Percentiles rank a stretch among this genome's conserved stretches.
Conservation (phyloP, 2,329 filamentous ascomycete species). For the Acrocalymma vagum region DNA sequence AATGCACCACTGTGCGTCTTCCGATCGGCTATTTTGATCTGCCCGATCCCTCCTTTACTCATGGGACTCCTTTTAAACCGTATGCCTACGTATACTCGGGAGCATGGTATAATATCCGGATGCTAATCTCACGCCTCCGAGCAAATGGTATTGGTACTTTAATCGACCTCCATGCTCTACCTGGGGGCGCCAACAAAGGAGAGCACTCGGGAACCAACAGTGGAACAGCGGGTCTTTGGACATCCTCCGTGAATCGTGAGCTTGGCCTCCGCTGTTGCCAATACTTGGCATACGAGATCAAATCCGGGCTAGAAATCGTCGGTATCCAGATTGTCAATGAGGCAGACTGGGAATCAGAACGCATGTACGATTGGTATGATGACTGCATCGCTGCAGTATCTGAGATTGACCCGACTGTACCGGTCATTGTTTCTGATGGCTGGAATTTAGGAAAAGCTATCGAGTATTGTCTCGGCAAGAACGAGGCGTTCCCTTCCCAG, state of each 20-base stretch:
- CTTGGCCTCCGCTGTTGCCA: conserved; percentile 58
- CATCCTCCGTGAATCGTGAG: conserved; percentile 51
- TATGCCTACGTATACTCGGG: conserved; percentile 59
- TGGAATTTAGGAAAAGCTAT: conserved; percentile 61
- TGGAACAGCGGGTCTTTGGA: conserved; percentile 63
- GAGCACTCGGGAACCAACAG: conserved; percentile 65
- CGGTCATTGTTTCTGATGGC: conserved; percentile 66
- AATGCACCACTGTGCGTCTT: conserved; percentile 66
- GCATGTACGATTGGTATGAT: conserved; percentile 67
- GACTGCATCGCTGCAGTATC: conserved; percentile 57
- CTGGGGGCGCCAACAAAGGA: conserved; percentile 65
- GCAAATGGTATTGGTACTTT: conserved; percentile 62
- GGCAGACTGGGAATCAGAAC: conserved; percentile 57
- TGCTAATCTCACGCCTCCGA: conserved; percentile 56
- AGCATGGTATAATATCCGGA: conserved; percentile 62
- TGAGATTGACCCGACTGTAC: conserved; percentile 59
- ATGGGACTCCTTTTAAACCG: conserved; percentile 61
- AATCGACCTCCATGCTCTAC: conserved; percentile 67
- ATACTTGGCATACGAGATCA: conserved; percentile 60
- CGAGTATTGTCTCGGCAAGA: conserved; percentile 55
- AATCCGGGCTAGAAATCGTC: conserved; percentile 53
- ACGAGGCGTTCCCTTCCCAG: conserved; percentile 37
- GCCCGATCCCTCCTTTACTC: conserved; percentile 57
- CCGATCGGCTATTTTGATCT: conserved; percentile 69
- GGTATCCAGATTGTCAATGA: conserved; percentile 69